Conservation (phyloP, 495 filamentous ascomycete species). For the Penicillium waksmanii region DNA sequence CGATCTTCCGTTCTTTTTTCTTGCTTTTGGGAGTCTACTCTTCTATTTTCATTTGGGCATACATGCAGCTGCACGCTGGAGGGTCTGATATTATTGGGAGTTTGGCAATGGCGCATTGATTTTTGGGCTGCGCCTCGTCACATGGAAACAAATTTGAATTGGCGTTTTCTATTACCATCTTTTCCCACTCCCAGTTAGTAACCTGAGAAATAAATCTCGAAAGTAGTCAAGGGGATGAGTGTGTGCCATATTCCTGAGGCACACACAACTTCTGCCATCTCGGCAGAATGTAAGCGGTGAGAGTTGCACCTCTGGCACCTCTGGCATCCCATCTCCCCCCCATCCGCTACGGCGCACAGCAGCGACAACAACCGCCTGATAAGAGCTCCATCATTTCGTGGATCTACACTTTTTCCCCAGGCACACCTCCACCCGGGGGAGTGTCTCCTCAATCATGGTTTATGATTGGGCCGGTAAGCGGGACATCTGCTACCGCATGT, state of each 20-base stretch:
- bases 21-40: conserved; percentile 5
- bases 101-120: conserved; percentile 11
- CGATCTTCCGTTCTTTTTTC: conserved; percentile 13
- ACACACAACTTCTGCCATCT: no score
- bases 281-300: no score
- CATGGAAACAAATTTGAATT: not conserved
- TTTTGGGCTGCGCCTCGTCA: not conserved
- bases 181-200: no score
- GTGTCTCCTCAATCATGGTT: conserved; percentile 55
- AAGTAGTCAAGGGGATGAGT: no score
- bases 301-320: conserved; percentile 31
- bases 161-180: not conserved
- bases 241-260: no score
- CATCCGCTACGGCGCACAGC: conserved; percentile 42
- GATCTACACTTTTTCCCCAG: conserved; percentile 21
- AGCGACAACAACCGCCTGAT: conserved; percentile 45
- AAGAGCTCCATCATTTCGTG: conserved; percentile 25
- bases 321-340: conserved; percentile 18
- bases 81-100: conserved; percentile 10
- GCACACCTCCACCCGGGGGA: conserved; percentile 39
- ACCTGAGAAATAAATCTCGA: no score
- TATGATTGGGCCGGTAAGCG: conserved; percentile 77
- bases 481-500: conserved; percentile 70
- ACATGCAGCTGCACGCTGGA: conserved; percentile 13
- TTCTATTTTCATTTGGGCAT: conserved; percentile 8